These are phyloP conservation scores for Fragaria vesca DNA, from an alignment of 306 rosid genomes.

Conservation along the genomic window DNA sequence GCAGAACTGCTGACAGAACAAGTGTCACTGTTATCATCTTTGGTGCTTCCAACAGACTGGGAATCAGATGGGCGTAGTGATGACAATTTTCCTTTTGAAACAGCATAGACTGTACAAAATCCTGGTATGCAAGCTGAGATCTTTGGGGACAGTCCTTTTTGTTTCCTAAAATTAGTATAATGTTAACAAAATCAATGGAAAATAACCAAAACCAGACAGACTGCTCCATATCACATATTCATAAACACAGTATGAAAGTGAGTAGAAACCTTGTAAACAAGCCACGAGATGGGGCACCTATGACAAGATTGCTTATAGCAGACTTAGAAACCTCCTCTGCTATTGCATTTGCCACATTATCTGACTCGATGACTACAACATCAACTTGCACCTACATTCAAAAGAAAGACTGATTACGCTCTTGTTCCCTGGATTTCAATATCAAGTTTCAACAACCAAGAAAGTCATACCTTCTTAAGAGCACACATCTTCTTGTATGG, in stretches of 20 bases:
- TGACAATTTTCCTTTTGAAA: conserved; percentile 75
- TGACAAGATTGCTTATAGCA: conserved; percentile 55
- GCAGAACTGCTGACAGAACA: conserved; percentile 55
- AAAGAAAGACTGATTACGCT: conserved; percentile 2
- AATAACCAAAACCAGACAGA: neutral
- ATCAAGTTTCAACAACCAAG: conserved; percentile 23
- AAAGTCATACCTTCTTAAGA: conserved; percentile 60
- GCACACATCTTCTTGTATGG: conserved; percentile 76
- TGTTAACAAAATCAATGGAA: conserved; percentile 5
- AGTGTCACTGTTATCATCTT: conserved; percentile 56
- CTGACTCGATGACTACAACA: conserved; percentile 67
- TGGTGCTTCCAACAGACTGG: conserved; percentile 39
- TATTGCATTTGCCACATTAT: conserved; percentile 65
- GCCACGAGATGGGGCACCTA: conserved; percentile 77
- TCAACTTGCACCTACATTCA: conserved; percentile 72
- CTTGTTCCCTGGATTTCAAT: conserved; percentile 15
- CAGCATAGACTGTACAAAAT: conserved; percentile 74
- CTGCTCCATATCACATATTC: neutral
- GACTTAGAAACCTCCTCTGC: conserved; percentile 65
- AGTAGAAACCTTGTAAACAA: conserved; percentile 65
- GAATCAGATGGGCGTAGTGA: conserved; percentile 58
- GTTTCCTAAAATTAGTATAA: conserved; percentile 52
- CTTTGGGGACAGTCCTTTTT: conserved; percentile 56
- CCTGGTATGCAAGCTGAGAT: conserved; percentile 69
- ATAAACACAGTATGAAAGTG: neutral